phyloP scores from a whole-genome alignment of 2,329 filamentous ascomycete genomes.

The Chrysoporthe cubensis region DNA sequence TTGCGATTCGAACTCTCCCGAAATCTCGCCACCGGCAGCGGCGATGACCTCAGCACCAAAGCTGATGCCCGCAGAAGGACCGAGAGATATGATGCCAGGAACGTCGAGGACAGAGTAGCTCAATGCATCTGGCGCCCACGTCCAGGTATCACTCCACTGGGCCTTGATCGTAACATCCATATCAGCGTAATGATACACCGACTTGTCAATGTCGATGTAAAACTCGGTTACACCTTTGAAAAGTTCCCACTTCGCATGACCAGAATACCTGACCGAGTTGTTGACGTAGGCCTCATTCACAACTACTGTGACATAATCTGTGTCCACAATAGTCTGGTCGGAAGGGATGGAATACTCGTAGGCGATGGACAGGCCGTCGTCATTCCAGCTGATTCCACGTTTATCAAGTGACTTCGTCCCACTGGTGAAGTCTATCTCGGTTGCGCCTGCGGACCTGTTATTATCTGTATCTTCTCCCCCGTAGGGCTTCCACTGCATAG shows the following conservation, averaged over 20 bases:
- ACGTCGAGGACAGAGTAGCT: slow-evolving; percentile 32
- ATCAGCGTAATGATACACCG: slow-evolving; percentile 29
- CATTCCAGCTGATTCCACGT: slow-evolving; percentile 31
- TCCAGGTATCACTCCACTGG: slow-evolving; percentile 30
- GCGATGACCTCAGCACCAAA: slow-evolving; percentile 22
- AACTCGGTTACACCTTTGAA: slow-evolving; percentile 31
- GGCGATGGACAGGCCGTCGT: slow-evolving; percentile 31
- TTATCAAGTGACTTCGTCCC: slow-evolving; percentile 28
- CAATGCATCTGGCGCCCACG: slow-evolving; percentile 19
- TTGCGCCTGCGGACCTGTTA: slow-evolving; percentile 14
- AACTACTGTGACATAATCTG: slow-evolving; percentile 30
- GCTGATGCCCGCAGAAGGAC: slow-evolving; percentile 26
- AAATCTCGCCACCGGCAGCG: slow-evolving; percentile 11
- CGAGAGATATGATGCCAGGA: slow-evolving; percentile 26
- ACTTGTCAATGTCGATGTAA: slow-evolving; percentile 32
- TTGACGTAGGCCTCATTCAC: slow-evolving; percentile 32
- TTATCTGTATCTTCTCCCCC: not conserved
- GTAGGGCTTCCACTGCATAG: not conserved
- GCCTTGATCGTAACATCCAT: slow-evolving; percentile 30
- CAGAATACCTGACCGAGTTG: slow-evolving; percentile 33
- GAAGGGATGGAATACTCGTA: slow-evolving; percentile 31
- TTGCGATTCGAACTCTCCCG: slow-evolving; percentile 16
- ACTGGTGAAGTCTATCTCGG: slow-evolving; percentile 32
- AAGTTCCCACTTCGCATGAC: slow-evolving; percentile 32
- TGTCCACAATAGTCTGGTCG: slow-evolving; percentile 30